A percentile compares a stretch with the other conserved stretches of the same genome.
These are phyloP conservation scores for Rhodomyrtus psidioides DNA, from an alignment of 441 rosid species.

Conservation along the genomic window DNA sequence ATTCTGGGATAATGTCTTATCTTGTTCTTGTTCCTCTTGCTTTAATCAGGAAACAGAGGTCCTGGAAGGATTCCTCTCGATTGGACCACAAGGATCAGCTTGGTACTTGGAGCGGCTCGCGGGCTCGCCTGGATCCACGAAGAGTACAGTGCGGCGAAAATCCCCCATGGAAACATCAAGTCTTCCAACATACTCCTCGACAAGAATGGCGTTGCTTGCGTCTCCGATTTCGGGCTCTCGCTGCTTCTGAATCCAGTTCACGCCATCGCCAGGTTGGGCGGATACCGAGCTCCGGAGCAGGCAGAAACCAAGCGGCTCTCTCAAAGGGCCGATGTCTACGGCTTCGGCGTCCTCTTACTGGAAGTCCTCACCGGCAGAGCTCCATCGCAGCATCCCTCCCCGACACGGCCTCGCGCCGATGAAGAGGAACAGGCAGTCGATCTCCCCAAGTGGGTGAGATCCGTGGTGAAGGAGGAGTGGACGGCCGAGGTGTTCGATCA, in stretches of 20 bases:
- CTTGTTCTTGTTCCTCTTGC: background rate
- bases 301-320: conserved; percentile 71
- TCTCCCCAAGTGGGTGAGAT: conserved; percentile 86
- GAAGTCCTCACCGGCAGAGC: conserved; percentile 93
- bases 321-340: conserved; percentile 79
- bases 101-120: conserved; percentile 82
- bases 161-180: conserved; percentile 86
- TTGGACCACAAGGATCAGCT: conserved; percentile 91
- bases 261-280: conserved; percentile 77
- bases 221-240: conserved; percentile 84
- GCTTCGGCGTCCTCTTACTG: conserved; percentile 71
- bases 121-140: conserved; percentile 82
- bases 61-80: conserved; percentile 92
- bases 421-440: conserved; percentile 61
- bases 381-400: conserved; percentile 63
- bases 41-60: conserved; percentile 57
- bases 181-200: conserved; percentile 81
- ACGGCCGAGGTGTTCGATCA: conserved; percentile 93
- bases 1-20: background rate
- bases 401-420: conserved; percentile 38
- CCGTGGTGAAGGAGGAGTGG: conserved; percentile 93
- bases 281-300: conserved; percentile 92
- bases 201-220: conserved; percentile 77
- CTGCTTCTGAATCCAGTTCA: conserved; percentile 77
- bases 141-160: conserved; percentile 43